A percentile compares a stretch with the other conserved stretches of the same genome.
Conservation (phyloP, 257 asterid genomes). For the Solanum bulbocastanum region DNA sequence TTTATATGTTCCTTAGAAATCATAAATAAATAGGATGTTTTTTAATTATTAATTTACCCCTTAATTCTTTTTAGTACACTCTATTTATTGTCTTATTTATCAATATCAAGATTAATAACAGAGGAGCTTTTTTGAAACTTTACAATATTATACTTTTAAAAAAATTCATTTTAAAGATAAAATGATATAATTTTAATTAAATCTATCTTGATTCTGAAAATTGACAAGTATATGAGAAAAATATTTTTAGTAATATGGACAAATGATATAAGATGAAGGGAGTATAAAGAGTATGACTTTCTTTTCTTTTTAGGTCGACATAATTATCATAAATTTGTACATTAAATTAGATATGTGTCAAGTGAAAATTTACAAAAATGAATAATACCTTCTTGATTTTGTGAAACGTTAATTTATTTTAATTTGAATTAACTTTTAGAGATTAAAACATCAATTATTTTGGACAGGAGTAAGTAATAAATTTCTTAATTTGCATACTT, state of each 20-base stretch:
- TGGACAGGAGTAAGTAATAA: background rate
- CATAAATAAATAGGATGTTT: background rate
- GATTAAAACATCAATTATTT: background rate
- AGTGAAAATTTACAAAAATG: background rate
- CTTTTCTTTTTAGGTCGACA: background rate
- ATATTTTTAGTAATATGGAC: too few relatives aligned
- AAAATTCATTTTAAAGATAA: background rate
- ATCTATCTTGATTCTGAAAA: background rate
- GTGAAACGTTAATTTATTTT: background rate
- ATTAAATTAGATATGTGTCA: background rate
- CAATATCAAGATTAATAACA: too few relatives aligned
- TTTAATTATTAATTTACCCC: background rate
- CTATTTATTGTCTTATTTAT: background rate
- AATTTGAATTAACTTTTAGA: background rate
- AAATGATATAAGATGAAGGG: background rate
- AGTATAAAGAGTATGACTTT: background rate
- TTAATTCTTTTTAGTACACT: background rate
- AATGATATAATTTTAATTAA: too few relatives aligned
- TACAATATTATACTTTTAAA: background rate
- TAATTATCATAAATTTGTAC: background rate
- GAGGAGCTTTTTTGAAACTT: background rate
- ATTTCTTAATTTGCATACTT: background rate
- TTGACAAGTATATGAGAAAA: background rate
- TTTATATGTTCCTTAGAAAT: background rate
- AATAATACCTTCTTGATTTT: background rate